These are phyloP conservation scores for Rubia balearica DNA, from an alignment of 305 asterid genomes.

Conservation along the genomic window DNA sequence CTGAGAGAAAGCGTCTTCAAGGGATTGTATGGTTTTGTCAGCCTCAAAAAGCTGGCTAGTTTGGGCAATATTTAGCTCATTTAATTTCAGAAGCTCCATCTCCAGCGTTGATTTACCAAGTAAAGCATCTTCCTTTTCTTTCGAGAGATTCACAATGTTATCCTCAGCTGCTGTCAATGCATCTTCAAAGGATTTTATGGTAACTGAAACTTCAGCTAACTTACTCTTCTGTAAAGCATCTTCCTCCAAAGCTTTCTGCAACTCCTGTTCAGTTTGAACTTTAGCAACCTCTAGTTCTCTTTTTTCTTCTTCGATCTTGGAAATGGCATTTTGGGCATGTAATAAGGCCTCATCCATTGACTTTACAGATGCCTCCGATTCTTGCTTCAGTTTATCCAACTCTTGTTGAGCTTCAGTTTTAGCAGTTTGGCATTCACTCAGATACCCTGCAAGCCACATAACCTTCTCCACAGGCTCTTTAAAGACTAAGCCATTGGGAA, in stretches of 20 bases:
- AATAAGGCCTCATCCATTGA: constrained; percentile 60
- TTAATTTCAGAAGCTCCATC: constrained; percentile 17
- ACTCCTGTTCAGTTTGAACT: constrained; percentile 47
- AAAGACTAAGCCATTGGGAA: constrained; percentile 43
- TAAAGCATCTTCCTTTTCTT: constrained; percentile 18
- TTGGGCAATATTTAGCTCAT: constrained; percentile 17
- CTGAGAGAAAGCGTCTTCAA: constrained; percentile 56
- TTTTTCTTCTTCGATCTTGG: constrained; percentile 59
- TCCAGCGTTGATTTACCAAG: constrained; percentile 14
- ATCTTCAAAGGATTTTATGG: constrained; percentile 23
- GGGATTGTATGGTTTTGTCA: constrained; percentile 59
- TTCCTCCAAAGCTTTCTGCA: constrained; percentile 53
- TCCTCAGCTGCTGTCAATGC: constrained; percentile 18
- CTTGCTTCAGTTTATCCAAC: constrained; percentile 52
- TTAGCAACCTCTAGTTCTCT: constrained; percentile 57
- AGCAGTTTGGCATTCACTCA: constrained; percentile 48
- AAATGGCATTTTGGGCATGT: constrained; percentile 43
- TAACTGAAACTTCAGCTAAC: constrained; percentile 48
- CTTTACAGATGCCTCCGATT: constrained; percentile 40
- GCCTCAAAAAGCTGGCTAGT: constrained; percentile 32
- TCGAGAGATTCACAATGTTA: constrained; percentile 13
- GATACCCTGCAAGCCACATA: constrained; percentile 49
- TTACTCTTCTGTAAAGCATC: constrained; percentile 41
- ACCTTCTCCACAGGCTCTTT: constrained; percentile 71
- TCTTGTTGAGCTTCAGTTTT: constrained; percentile 53